phyloP scores from a whole-genome alignment of 192 early-diverging fungal genomes.

The Podila clonocystis region DNA sequence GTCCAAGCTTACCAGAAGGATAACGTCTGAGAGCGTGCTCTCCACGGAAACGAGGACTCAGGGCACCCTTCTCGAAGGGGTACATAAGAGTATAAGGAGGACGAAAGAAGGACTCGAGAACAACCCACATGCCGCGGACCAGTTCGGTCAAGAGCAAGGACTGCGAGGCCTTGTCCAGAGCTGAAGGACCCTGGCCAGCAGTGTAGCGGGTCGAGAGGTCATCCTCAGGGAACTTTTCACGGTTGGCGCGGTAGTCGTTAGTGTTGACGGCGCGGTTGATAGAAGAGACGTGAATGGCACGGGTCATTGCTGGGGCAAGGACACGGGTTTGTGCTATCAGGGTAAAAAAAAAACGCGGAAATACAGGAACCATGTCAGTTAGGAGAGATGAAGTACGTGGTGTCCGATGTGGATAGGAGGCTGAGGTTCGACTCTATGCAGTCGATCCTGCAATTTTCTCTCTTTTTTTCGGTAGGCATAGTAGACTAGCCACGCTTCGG shows the following conservation, averaged over 20 bases:
- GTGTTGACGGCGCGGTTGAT: constrained; percentile 32
- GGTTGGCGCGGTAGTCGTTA: constrained; percentile 50
- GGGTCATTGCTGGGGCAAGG: constrained; percentile 37
- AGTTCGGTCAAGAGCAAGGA: constrained; percentile 93
- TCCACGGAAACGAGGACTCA: constrained; percentile 94
- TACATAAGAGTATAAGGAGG: constrained; percentile 97
- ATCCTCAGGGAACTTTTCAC: constrained; percentile 50
- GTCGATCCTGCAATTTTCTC: neutral
- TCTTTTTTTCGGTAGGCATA: neutral
- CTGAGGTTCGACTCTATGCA: neutral
- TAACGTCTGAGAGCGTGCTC: constrained; percentile 97
- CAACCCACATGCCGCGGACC: constrained; percentile 90
- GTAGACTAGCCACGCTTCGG: neutral
- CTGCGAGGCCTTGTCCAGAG: constrained; percentile 69
- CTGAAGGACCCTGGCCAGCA: constrained; percentile 27
- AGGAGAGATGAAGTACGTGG: neutral
- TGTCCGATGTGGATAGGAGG: too few relatives aligned
- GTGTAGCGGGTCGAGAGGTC: constrained; percentile 39
- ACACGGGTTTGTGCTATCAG: constrained; percentile 39
- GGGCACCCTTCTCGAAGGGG: constrained; percentile 93
- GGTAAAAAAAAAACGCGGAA: constrained; percentile 3
- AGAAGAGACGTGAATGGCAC: constrained; percentile 39
- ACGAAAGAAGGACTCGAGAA: constrained; percentile 92
- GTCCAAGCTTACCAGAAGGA: constrained; percentile 77
- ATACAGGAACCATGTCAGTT: neutral